phyloP scores from a whole-genome alignment of 176 grass and related monocot genomes.

The Coix lacrymajobi region DNA sequence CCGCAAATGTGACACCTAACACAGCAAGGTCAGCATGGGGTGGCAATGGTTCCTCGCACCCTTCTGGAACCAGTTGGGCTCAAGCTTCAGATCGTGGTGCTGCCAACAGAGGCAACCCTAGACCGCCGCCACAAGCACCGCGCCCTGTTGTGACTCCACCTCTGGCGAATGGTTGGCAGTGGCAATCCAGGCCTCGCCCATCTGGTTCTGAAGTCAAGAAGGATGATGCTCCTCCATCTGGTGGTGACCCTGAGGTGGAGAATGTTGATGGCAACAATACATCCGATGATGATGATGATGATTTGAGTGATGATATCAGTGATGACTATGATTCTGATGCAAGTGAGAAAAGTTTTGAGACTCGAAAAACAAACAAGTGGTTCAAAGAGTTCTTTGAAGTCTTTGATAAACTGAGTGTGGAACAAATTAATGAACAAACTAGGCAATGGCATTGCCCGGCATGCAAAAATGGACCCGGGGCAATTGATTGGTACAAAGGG shows the following conservation, averaged over 20 bases:
- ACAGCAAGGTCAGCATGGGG: constrained; percentile 35
- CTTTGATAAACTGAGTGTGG: constrained; percentile 46
- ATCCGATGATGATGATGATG: constrained; percentile 51
- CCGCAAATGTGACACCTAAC: constrained; percentile 28
- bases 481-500: constrained; percentile 89
- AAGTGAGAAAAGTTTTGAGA: constrained; percentile 62
- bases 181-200: constrained; percentile 43
- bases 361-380: constrained; percentile 67
- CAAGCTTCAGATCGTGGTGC: constrained; percentile 34
- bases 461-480: constrained; percentile 89
- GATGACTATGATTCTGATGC: constrained; percentile 79
- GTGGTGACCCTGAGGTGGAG: constrained; percentile 37
- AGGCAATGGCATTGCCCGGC: constrained; percentile 74
- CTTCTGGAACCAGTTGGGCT: constrained; percentile 29
- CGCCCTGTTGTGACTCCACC: constrained; percentile 38
- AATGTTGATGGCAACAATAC: constrained; percentile 8
- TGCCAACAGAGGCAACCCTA: constrained; percentile 40
- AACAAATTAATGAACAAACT: constrained; percentile 60
- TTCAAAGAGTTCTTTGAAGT: constrained; percentile 71
- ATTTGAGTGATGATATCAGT: constrained; percentile 56
- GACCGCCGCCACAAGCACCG: constrained; percentile 27
- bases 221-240: constrained; percentile 21
- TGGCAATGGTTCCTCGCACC: constrained; percentile 29
- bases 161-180: constrained; percentile 54
- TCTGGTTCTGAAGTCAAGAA: constrained; percentile 38